phyloP scores from a whole-genome alignment of 306 rosid species.

The Dryas octopetala region DNA sequence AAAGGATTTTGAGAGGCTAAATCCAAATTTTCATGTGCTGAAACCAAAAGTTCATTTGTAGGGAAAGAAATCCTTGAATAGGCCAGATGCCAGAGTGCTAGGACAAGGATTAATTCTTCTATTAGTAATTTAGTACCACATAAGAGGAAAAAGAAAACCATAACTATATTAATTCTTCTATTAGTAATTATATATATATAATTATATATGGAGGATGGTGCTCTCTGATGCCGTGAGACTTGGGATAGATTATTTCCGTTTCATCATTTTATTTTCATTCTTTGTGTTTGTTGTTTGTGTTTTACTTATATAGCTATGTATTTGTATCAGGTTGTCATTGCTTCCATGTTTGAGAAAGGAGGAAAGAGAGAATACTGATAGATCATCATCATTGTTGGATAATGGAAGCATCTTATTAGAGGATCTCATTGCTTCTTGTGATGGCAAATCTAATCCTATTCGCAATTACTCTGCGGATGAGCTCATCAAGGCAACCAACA shows the following conservation, averaged over 20 bases:
- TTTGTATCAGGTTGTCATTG: neutral
- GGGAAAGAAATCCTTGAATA: neutral
- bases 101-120: neutral
- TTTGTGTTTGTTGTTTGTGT: neutral
- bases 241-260: neutral
- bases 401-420: neutral
- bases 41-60: neutral
- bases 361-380: neutral
- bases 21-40: neutral
- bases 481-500: neutral
- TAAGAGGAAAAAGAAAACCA: neutral
- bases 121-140: neutral
- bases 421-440: slow-evolving; percentile 5
- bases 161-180: too few relatives aligned
- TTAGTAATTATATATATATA: too few relatives aligned
- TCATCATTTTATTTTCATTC: neutral
- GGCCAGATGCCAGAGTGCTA: neutral
- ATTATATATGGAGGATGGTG: too few relatives aligned
- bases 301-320: neutral
- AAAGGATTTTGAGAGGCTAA: neutral
- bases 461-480: neutral
- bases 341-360: neutral
- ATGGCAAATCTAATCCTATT: slow-evolving; percentile 1
- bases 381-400: too few relatives aligned
- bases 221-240: neutral